phyloP scores from a whole-genome alignment of 176 grass and related monocot genomes.

The Microstegium vimineum region DNA sequence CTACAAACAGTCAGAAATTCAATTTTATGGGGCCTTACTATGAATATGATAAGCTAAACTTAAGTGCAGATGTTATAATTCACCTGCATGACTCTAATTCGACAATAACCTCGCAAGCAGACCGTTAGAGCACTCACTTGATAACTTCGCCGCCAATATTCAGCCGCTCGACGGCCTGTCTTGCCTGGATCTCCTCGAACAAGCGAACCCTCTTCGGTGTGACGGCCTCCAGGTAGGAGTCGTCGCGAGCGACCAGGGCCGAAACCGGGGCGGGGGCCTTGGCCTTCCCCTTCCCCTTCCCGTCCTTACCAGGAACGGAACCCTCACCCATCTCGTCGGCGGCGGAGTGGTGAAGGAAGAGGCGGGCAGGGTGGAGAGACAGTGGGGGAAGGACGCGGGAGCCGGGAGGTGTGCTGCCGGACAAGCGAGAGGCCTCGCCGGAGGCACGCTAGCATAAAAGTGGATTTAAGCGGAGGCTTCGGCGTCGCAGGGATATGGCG shows the following conservation, averaged over 20 bases:
- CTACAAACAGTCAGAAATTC: not conserved
- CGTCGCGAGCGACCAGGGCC: constrained; percentile 22
- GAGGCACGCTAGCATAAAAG: constrained; percentile 54
- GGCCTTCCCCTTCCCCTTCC: no score
- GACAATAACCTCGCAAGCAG: not conserved
- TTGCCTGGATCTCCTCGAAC: constrained; percentile 66
- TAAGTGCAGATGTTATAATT: not conserved
- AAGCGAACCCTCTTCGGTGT: constrained; percentile 52
- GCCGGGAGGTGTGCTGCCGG: not conserved
- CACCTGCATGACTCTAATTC: not conserved
- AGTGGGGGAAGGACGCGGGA: not conserved
- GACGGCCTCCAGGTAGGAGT: constrained; percentile 57
- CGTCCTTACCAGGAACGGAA: not conserved
- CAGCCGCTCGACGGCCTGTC: constrained; percentile 50
- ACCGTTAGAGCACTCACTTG: constrained; percentile 38
- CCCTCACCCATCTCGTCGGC: constrained; percentile 42
- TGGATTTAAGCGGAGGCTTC: not conserved
- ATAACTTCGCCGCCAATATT: constrained; percentile 66
- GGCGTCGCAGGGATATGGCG: no score
- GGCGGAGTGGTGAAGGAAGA: constrained; percentile 9
- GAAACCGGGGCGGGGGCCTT: not conserved
- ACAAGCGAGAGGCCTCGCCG: constrained; percentile 43
- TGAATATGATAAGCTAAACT: not conserved
- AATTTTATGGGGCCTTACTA: not conserved
- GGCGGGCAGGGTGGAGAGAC: not conserved